Percentiles rank a stretch among this genome's conserved stretches.
Conservation (phyloP, 805 yeast species). For the Dipodascus albidus region DNA sequence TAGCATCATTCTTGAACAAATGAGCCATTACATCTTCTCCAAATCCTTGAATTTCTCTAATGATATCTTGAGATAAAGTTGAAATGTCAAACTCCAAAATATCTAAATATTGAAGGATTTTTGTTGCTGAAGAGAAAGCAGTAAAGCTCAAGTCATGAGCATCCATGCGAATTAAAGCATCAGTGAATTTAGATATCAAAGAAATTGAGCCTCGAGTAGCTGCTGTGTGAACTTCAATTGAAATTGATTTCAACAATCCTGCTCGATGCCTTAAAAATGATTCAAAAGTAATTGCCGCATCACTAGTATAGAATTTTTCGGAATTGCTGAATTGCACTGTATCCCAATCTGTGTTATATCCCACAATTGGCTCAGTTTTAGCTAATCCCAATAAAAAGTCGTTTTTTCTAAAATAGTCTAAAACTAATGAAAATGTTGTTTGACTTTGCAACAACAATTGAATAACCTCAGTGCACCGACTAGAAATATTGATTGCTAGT, state of each 20-base stretch:
- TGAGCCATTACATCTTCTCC: constrained; percentile 9
- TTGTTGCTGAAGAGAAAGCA: constrained; percentile 46
- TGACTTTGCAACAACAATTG: constrained; percentile 49
- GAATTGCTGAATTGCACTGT: constrained; percentile 29
- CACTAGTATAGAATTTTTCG: constrained; percentile 31
- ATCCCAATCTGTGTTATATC: constrained; percentile 44
- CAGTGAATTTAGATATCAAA: constrained; percentile 40
- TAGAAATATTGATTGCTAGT: constrained; percentile 47
- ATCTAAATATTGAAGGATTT: constrained; percentile 59
- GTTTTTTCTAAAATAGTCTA: constrained; percentile 41
- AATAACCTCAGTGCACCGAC: constrained; percentile 49
- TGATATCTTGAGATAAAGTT: background rate
- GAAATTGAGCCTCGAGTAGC: constrained; percentile 36
- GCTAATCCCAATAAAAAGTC: constrained; percentile 43
- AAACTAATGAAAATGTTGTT: constrained; percentile 38
- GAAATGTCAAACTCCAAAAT: constrained; percentile 41
- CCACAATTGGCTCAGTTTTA: constrained; percentile 42
- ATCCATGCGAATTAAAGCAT: constrained; percentile 35
- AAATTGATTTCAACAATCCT: constrained; percentile 48
- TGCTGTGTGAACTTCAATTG: constrained; percentile 60
- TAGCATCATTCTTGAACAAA: constrained; percentile 18
- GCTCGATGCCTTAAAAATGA: constrained; percentile 53
- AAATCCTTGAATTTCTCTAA: background rate
- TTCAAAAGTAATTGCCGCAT: constrained; percentile 32
- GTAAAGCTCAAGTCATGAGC: constrained; percentile 28